Evolutionary conservation across 179 eudicot genomes (phyloP), one percentile per base, ranked within the genome.

Genomic region (Corrigiola litoralis): DNA sequence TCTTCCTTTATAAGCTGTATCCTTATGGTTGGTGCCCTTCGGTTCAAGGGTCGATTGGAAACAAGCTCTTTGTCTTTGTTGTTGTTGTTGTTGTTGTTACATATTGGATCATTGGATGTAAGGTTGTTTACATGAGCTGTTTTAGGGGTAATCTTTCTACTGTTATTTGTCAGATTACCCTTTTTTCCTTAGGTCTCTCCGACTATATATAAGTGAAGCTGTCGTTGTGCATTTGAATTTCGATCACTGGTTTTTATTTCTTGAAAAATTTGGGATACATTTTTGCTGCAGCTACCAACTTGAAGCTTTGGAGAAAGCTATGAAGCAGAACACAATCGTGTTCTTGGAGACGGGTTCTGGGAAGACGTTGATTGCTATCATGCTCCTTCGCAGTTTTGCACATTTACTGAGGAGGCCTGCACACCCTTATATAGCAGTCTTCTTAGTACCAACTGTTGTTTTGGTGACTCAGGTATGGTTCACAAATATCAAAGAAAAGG

Each of bases 291-390:
- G 99, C 72, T 94, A 94, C 67, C 99, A 94, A 70, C 50, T 94
- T 50, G 96, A 94, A 63, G 99, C 97, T 2, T 60, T 90, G 58
- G 92, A 86, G 71, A 75, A 67, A 71, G 97, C 97, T 8, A 66
- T 83, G 32, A 78, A 83, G 76, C 77, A 85, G 78, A 94, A 94
- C 81, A 94, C 99, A 3, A 78, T 94, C 29, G 96, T 81, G 65
- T 90, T 72, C 67, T 61, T 94, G 65, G 99, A 94, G 76, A 94
- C 97, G 4, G 99, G 99, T 24, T 84, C 97, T 0, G 99, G 99
- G 24, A 94, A 94, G 83, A 94, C 97, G 7, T 70, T 94, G 68
- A 88, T 90, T 4, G 92, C 99, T 0, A 78, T 94, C 29, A 94
- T 94, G 99, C 99, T 94, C 46, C 82, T 94, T 57, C 86, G 95